phyloP scores from a whole-genome alignment of 306 rosid species.

The Prunus padus region DNA sequence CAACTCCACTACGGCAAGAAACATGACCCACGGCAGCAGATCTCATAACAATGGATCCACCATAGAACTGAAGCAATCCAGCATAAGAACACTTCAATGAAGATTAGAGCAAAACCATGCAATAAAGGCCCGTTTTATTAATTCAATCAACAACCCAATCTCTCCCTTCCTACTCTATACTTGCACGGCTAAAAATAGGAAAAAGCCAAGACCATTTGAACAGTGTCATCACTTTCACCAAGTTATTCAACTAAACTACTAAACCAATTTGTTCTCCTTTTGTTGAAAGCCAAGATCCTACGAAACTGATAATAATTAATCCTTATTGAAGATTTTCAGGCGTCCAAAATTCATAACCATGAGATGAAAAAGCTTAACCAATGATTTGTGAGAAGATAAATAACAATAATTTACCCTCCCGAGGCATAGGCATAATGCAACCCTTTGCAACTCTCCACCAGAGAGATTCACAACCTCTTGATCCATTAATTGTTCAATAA shows the following conservation, averaged over 20 bases:
- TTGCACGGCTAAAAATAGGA: background rate
- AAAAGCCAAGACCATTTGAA: too few relatives aligned
- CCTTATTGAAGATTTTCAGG: background rate
- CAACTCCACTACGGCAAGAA: background rate
- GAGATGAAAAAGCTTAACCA: background rate
- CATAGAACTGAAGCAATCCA: background rate
- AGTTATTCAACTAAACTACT: background rate
- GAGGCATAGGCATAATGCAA: slow-evolving; percentile 90
- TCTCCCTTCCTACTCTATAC: background rate
- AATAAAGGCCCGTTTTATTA: background rate
- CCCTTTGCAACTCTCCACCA: slow-evolving; percentile 99
- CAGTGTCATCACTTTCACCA: too few relatives aligned
- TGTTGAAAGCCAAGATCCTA: background rate
- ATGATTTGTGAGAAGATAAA: background rate
- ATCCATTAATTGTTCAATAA: slow-evolving; percentile 96
- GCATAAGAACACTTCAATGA: too few relatives aligned
- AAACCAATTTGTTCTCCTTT: background rate
- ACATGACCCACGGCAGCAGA: background rate
- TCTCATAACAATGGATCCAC: background rate
- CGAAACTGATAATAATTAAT: background rate
- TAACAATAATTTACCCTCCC: slow-evolving; percentile 68
- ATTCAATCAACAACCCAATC: background rate
- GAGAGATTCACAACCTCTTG: slow-evolving; percentile 96
- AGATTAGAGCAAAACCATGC: too few relatives aligned
- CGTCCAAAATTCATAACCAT: background rate